Evolutionary conservation across 495 filamentous ascomycete genomes (phyloP), one percentile per base, ranked within the genome.

Genomic region (Podospora comata): DNA sequence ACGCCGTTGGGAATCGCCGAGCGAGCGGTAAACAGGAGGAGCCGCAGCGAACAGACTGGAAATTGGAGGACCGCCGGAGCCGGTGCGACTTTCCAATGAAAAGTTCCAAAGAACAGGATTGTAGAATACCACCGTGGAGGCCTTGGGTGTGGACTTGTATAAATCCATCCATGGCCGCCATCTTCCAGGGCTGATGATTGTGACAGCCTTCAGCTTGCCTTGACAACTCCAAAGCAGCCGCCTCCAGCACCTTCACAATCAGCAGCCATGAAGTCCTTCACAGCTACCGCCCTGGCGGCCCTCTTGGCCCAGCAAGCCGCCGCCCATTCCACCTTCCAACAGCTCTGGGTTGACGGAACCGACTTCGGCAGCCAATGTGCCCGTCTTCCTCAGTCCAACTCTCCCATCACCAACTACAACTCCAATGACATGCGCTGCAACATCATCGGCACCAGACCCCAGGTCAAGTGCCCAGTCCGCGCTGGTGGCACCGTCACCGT

Each of bases 301-400:
- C 70, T 83, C 9, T 71, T 71, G 27, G 76, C 75, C 28, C 73
- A 73, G 11, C 64, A 79, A 23, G 79, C 75, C 53, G 74, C 80
- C 18, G 80, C 79, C 53, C 84, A 86, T 65, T 80, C 84, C 34
- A 83, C 77, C 60, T 86, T 84, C 77, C 84, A 86, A 65, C 73
- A 83, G 57, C 78, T 86, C 65, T 85, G 82, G 81, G 73, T 85
- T 15, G 74, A 84, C 59, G 82, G 80, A 13, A 76, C 78, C 7
- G 84, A 86, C 68, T 79, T 78, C 65, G 79, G 78, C 32, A 70
- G 68, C 5, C 74, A 77, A 28, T 83, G 81, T 60, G 79, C 77
- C 54, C 73, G 81, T n/a, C 34, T 79, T 1, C 79, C 79, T 1
- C 11, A 64, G 1, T 81, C 80, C 64, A 86, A 86, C 78, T 81